Conservation (phyloP, 306 rosid genomes). For the Carpinus fangiana region DNA sequence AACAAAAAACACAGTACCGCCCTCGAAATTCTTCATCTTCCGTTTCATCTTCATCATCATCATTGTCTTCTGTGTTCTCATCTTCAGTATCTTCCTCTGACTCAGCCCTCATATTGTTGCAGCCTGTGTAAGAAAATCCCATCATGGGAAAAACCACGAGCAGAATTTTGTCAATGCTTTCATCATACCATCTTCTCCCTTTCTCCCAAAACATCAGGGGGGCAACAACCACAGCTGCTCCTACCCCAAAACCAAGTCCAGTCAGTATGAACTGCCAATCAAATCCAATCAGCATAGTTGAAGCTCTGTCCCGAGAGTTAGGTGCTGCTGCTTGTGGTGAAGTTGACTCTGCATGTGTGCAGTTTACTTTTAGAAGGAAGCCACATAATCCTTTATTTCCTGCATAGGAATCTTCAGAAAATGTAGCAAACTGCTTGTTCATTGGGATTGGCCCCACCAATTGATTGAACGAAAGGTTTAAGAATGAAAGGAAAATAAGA, state of each 20-base stretch:
- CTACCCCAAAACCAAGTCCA: constrained; percentile 84
- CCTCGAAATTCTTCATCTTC: constrained; percentile 40
- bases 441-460: constrained; percentile 4
- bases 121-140: constrained; percentile 47
- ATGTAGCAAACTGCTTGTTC: constrained; percentile 18
- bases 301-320: neutral
- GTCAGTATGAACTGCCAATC: constrained; percentile 67
- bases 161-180: constrained; percentile 50
- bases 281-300: constrained; percentile 15
- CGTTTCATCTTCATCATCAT: constrained; percentile 31
- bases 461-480: constrained; percentile 35
- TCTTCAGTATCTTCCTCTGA: constrained; percentile 36
- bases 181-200: constrained; percentile 68
- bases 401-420: neutral
- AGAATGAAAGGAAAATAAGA: constrained; percentile 31
- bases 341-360: neutral
- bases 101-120: constrained; percentile 28
- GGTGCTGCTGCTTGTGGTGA: neutral
- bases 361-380: neutral
- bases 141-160: constrained; percentile 52
- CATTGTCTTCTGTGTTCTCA: constrained; percentile 17
- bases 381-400: constrained; percentile 27
- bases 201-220: constrained; percentile 59
- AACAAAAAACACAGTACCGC: constrained; percentile 65
- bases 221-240: constrained; percentile 67